A percentile compares a stretch with the other conserved stretches of the same genome.
These are phyloP conservation scores for Macrocybe gigantea DNA, from an alignment of 768 basidiomycete species.

Conservation along the genomic window DNA sequence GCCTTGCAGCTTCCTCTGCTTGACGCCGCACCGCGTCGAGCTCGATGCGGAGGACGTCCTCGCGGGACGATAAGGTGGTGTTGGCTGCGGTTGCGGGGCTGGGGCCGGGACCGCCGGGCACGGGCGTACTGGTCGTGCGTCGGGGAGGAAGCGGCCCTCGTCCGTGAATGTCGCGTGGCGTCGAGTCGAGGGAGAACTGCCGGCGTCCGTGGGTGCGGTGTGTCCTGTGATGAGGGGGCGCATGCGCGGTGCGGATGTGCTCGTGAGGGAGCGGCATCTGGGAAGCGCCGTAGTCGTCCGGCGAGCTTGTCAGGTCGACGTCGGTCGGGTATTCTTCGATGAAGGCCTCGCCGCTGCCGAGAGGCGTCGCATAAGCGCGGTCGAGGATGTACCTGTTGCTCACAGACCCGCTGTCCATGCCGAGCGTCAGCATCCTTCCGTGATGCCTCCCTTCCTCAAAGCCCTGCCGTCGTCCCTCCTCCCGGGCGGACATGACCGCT, in stretches of 20 bases:
- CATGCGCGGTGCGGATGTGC: too few species aligned
- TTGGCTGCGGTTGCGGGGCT: not conserved
- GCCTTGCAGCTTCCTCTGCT: conserved; percentile 4
- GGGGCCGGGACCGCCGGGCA: too few species aligned
- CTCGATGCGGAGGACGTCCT: not conserved
- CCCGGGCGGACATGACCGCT: conserved; percentile 41
- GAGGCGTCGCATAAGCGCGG: conserved; percentile 7
- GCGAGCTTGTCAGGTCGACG: not conserved
- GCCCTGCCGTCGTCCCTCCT: conserved; percentile 44
- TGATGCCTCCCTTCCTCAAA: conserved; percentile 46
- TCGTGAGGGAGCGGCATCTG: not conserved
- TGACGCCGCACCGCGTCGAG: not conserved
- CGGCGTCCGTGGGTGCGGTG: too few species aligned
- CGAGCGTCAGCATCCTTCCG: conserved; percentile 24
- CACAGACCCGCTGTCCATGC: not conserved
- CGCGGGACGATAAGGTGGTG: not conserved
- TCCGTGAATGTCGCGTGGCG: too few species aligned
- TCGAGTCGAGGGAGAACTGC: too few species aligned
- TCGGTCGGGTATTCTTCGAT: conserved; percentile 9
- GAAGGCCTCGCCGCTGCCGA: conserved; percentile 8
- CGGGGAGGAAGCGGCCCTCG: too few species aligned
- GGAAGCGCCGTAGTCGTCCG: not conserved
- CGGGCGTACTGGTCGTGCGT: too few species aligned
- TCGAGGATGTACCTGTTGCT: conserved; percentile 5
- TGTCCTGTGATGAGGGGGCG: too few species aligned